Percentiles rank a stretch among this genome's conserved stretches.
These are phyloP conservation scores for Paramarasmius palmivorus DNA, from an alignment of 1,284 basidiomycete species.

Conservation along the genomic window DNA sequence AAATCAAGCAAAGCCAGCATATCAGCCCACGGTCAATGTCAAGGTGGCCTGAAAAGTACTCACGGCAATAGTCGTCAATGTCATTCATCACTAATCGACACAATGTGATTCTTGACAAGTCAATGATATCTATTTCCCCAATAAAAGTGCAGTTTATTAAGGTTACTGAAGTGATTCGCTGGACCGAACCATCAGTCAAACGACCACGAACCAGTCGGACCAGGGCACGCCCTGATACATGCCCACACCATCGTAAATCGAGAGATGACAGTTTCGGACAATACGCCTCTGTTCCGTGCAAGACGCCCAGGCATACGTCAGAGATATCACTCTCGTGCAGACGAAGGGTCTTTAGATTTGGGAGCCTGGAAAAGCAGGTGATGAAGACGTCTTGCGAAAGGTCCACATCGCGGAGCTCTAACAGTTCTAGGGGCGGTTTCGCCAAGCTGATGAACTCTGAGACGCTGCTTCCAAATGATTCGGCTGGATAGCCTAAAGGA, in stretches of 20 bases:
- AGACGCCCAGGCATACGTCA: constrained; percentile 42
- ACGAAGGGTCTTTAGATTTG: constrained; percentile 46
- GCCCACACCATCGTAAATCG: constrained; percentile 64
- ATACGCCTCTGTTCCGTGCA: constrained; percentile 40
- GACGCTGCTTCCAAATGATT: constrained; percentile 38
- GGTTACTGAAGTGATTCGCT: constrained; percentile 44
- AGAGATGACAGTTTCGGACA: constrained; percentile 51
- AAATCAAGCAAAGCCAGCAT: constrained; percentile 2
- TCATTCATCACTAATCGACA: constrained; percentile 50
- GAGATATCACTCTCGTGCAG: constrained; percentile 64
- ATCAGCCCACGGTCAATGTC: too few relatives aligned
- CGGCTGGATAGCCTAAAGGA: constrained; percentile 38
- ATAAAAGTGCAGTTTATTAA: constrained; percentile 63
- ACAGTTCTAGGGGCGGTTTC: constrained; percentile 42
- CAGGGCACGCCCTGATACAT: constrained; percentile 46
- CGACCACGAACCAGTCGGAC: constrained; percentile 36
- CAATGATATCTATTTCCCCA: constrained; percentile 53
- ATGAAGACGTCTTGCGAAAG: constrained; percentile 43
- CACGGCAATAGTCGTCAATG: constrained; percentile 56
- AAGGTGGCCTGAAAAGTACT: too few relatives aligned
- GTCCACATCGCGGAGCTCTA: constrained; percentile 61
- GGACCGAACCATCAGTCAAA: not conserved
- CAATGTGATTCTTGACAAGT: constrained; percentile 47
- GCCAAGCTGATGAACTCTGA: constrained; percentile 40
- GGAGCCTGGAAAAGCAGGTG: constrained; percentile 38